These are phyloP conservation scores for Diphasiastrum complanatum DNA, from an alignment of 83 land plant genomes.

Conservation along the genomic window DNA sequence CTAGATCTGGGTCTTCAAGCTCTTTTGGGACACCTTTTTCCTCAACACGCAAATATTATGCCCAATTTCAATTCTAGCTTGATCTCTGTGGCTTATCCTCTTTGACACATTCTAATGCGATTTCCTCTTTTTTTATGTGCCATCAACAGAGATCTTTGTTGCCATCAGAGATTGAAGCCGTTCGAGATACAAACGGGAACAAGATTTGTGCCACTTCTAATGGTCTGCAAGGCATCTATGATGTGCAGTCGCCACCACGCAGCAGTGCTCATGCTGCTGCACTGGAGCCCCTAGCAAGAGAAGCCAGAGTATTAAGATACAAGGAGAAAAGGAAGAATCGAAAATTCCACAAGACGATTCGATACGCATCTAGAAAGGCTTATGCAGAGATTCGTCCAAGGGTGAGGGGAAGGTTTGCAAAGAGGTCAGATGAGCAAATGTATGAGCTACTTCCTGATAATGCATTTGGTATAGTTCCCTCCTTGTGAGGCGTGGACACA, in stretches of 20 bases:
- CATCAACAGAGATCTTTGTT: constrained; percentile 58
- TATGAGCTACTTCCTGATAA: constrained; percentile 34
- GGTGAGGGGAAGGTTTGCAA: constrained; percentile 80
- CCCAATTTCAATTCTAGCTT: no score
- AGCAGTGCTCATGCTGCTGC: constrained; percentile 1
- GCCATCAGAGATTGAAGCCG: constrained; percentile 60
- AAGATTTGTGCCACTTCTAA: constrained; percentile 33
- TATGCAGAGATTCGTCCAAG: constrained; percentile 85
- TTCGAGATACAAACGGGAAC: constrained; percentile 47
- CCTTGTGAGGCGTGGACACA: no score
- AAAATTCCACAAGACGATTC: constrained; percentile 84
- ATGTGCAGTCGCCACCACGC: constrained; percentile 6
- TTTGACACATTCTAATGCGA: not conserved
- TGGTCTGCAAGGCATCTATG: constrained; percentile 20
- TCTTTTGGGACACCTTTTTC: no score
- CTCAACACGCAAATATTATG: no score
- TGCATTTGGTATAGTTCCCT: constrained; percentile 61
- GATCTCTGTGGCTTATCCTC: not conserved
- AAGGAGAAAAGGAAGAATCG: constrained; percentile 89
- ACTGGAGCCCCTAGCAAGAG: constrained; percentile 45
- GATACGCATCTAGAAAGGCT: constrained; percentile 82
- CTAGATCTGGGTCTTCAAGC: no score
- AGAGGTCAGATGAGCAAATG: constrained; percentile 47
- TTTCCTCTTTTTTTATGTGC: not conserved
- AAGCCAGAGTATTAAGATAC: constrained; percentile 80